Conservation (phyloP, 768 basidiomycete species). For the Boletus edulis region DNA sequence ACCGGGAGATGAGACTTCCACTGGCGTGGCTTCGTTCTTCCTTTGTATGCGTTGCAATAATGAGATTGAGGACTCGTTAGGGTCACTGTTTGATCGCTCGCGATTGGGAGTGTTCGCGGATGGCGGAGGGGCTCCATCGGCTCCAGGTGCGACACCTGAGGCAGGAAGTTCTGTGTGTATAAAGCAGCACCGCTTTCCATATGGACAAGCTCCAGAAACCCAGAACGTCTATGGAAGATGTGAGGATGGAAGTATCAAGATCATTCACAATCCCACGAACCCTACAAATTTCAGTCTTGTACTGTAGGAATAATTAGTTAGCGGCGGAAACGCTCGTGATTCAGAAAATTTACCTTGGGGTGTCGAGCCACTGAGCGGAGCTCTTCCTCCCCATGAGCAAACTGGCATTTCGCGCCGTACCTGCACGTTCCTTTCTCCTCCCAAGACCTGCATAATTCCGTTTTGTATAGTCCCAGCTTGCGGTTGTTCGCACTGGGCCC, state of each 20-base stretch:
- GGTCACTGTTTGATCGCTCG: conserved; percentile 78
- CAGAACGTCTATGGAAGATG: conserved; percentile 69
- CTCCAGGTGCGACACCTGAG: conserved; percentile 54
- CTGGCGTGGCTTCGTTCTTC: conserved; percentile 55
- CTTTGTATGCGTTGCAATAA: conserved; percentile 78
- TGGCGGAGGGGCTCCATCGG: conserved; percentile 52
- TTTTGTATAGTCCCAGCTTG: conserved; percentile 89
- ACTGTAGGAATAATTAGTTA: conserved; percentile 43
- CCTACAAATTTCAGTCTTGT: conserved; percentile 93
- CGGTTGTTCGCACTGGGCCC: conserved; percentile 91
- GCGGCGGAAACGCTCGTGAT: neutral
- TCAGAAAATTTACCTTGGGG: conserved; percentile 64
- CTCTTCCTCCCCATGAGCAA: conserved; percentile 91
- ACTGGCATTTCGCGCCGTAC: conserved; percentile 88
- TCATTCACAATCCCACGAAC: conserved; percentile 39
- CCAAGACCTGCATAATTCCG: conserved; percentile 87
- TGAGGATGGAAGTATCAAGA: conserved; percentile 3
- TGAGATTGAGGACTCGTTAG: conserved; percentile 69
- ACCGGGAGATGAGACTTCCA: conserved; percentile 46
- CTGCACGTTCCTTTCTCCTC: conserved; percentile 87
- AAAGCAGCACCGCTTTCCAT: conserved; percentile 91
- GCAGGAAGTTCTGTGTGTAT: conserved; percentile 85
- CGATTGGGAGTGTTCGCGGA: conserved; percentile 51
- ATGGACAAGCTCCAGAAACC: conserved; percentile 91
- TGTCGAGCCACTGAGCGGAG: conserved; percentile 81